Evolutionary conservation across 768 basidiomycete genomes (phyloP), one percentile per base, ranked within the genome.

Genomic region (Podaxis rugospora): DNA sequence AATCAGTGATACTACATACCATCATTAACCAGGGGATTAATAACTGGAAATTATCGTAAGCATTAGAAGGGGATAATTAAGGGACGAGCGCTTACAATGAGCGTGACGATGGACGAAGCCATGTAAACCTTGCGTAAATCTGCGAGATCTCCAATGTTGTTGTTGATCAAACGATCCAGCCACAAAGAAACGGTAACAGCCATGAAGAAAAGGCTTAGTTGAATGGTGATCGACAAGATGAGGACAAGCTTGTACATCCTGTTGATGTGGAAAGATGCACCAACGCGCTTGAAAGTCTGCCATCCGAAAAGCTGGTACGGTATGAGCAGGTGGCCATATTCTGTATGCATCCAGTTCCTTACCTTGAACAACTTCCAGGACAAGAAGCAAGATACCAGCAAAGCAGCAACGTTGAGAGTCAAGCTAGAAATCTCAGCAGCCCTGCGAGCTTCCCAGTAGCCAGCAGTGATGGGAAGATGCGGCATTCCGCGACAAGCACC

Each of bases 221-320:
- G 91, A 52, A 92, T 84, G 42, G 82, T 78, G 65, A 89, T 89
- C 5, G 88, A 90, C 59, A 92, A 74, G 14, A 80, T 75, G 42
- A 92, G 79, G 59, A 91, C 86, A 51, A 86, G 74, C 70, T 85
- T 89, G 78, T 93, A 93, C 62, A 89, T 71, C 37, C 85, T 82
- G 71, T 88, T 89, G 73, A 93, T 90, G 10, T 78, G 78, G 65
- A 83, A 73, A 5, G 86, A 89, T 10, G 91, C 90, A 39, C 91
- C 90, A 55, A 92, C 84, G 59, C 90, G 88, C 71, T 91, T 91
- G 81, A 92, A 93, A 0, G 90, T 93, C 72, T 90, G 89, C 90
- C 90, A 93, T 47, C 91, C 89, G 69, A 90, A 93, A 14, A 60
- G 51, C 59, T 60, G 51, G 7, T 35, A 32, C 13, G 79, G 67